Conservation (phyloP, 2,329 filamentous ascomycete genomes). For the Aspergillus brunneoviolaceus region DNA sequence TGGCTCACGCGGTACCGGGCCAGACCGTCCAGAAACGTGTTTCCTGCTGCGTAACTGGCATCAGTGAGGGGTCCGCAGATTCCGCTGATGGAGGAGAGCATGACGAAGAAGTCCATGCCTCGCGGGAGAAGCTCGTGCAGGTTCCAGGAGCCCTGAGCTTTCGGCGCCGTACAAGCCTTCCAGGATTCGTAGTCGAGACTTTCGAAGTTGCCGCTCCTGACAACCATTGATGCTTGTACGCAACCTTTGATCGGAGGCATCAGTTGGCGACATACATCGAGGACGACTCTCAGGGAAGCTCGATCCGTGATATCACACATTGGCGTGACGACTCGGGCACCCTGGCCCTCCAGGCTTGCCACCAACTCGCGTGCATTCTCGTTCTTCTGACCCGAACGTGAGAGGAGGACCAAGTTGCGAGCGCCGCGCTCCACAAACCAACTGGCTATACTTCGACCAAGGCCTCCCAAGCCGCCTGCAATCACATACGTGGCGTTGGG, state of each 20-base stretch:
- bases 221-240: slow-evolving; percentile 12
- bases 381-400: slow-evolving; percentile 7
- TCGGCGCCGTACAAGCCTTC: background rate
- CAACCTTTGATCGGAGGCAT: slow-evolving; percentile 16
- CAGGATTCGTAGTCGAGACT: slow-evolving; percentile 18
- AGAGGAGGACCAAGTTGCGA: slow-evolving; percentile 32
- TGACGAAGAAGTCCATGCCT: slow-evolving; percentile 42
- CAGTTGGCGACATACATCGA: background rate
- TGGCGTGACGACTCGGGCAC: slow-evolving; percentile 1
- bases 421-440: slow-evolving; percentile 37
- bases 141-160: slow-evolving; percentile 31
- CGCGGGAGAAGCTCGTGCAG: slow-evolving; percentile 27
- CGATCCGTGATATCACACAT: slow-evolving; percentile 9
- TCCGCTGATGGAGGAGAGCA: slow-evolving; percentile 39
- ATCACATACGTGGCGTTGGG: slow-evolving; percentile 30
- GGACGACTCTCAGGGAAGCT: background rate
- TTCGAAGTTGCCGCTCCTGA: slow-evolving; percentile 31
- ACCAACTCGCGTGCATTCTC: slow-evolving; percentile 6
- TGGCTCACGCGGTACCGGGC: slow-evolving; percentile 24
- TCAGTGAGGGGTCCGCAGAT: slow-evolving; percentile 46
- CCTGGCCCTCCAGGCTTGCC: background rate
- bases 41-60: slow-evolving; percentile 42
- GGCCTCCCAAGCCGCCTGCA: slow-evolving; percentile 35
- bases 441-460: slow-evolving; percentile 30
- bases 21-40: slow-evolving; percentile 36